Base-by-base conservation (phyloP, 225 moss, liverwort and hornwort species). In the Anthoceros angustus region DNA sequence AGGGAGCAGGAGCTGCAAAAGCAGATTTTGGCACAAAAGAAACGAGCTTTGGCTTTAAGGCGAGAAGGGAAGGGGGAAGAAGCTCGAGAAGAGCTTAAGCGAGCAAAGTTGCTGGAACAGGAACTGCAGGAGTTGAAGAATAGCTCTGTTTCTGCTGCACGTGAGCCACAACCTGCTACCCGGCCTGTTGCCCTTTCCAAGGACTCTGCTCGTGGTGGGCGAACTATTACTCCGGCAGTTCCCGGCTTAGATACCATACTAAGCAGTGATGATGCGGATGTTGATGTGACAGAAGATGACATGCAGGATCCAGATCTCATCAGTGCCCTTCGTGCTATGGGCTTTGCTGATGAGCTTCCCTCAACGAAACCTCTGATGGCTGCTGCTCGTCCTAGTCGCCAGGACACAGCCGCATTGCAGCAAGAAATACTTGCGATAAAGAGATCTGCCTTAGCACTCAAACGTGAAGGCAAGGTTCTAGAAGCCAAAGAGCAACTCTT, bases 1-100 rank as follows among this genome's bases (percentile, higher is more conserved):
- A 55, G 23, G 23, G 55, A 55, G 14, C 55, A 55, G 70, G 85
- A 84, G 75, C 61, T 92, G 70, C 98, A 92, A 75, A 86, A 80
- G 67, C 89, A 92, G 41, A 77, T 98, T 21, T 75, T 98, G 7
- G 92, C 86, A 23, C 84, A 75, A 72, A 98, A 92, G 79, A 79
- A 92, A 42, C 84, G 69, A 61, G 92, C 92, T 11, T 78, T 98
- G 76, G 80, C 78, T 41, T 72, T 98, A 66, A 98, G 92, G 75
- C 80, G 98, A 39, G 98, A 98, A 77, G 92, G 92, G 20, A 92
- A 89, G 68, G 74, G 72, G 25, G 92, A 89, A 61, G 98, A 92
- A 73, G 89, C 98, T 42, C 82, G 77, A 55, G 41, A 77, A 55
- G 90, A 98, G 69, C 87, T 92, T 20, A 80, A 77, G 70, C 79